These are phyloP conservation scores for Dendrobium huoshanense DNA, from an alignment of 106 monocot species.

Conservation along the genomic window DNA sequence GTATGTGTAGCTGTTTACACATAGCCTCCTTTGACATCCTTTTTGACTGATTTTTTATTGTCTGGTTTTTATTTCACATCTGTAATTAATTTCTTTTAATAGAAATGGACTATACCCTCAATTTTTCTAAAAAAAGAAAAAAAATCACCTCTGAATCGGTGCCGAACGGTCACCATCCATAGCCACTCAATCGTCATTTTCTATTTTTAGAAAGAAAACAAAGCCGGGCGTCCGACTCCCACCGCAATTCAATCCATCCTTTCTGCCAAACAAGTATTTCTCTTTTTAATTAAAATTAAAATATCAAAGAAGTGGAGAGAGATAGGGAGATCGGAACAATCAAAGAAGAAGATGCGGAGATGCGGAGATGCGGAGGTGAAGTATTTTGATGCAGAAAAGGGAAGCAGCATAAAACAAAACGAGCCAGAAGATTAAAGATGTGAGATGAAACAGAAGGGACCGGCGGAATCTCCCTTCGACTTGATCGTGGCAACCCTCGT, in stretches of 20 bases:
- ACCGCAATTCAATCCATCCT: too few relatives aligned
- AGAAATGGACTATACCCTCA: too few relatives aligned
- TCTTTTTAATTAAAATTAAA: too few relatives aligned
- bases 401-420: not conserved
- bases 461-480: conserved; percentile 12
- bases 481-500: conserved; percentile 6
- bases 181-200: not conserved
- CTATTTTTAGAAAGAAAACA: too few relatives aligned
- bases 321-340: not conserved
- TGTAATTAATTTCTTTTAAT: too few relatives aligned
- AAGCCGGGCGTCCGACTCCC: too few relatives aligned
- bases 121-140: too few relatives aligned
- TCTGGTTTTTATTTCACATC: too few relatives aligned
- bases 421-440: not conserved
- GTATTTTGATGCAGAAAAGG: not conserved
- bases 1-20: too few relatives aligned
- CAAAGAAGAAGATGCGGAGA: not conserved
- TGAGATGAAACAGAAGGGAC: conserved; percentile 2
- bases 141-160: not conserved
- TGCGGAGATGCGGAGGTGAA: not conserved
- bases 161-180: not conserved
- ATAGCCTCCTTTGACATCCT: too few relatives aligned
- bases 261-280: too few relatives aligned
- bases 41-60: too few relatives aligned
- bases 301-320: not conserved